phyloP scores from a whole-genome alignment of 169 alveolate genomes.

The Amoebophrya sp. region DNA sequence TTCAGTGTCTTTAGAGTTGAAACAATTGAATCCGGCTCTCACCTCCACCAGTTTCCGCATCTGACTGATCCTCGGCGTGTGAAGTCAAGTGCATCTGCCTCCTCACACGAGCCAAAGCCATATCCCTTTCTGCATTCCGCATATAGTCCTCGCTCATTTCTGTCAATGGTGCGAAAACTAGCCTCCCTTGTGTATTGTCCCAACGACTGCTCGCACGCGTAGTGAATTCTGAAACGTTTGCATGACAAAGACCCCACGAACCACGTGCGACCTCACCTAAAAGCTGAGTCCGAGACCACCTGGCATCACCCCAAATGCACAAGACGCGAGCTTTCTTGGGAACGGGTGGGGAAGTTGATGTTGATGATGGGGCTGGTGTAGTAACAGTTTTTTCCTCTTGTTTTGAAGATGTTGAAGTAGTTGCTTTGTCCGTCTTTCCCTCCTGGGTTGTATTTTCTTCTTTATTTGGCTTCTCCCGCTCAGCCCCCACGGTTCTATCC shows the following conservation, averaged over 20 bases:
- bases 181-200: background rate
- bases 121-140: background rate
- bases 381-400: background rate
- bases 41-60: too few species aligned
- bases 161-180: background rate
- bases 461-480: too few species aligned
- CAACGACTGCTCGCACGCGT: background rate
- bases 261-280: background rate
- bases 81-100: background rate
- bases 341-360: too few species aligned
- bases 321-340: too few species aligned
- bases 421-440: background rate
- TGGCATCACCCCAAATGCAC: slow-evolving; percentile 10
- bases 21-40: too few species aligned
- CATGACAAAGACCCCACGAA: background rate
- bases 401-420: background rate
- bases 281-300: background rate
- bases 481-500: too few species aligned
- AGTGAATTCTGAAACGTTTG: background rate
- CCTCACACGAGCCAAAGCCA: background rate
- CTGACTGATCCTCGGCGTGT: too few species aligned
- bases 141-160: background rate
- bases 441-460: too few species aligned
- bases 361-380: background rate
- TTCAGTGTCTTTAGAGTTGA: too few species aligned